Base-by-base conservation (phyloP, 1,284 basidiomycete species). In the Ceratobasidium theobromae region DNA sequence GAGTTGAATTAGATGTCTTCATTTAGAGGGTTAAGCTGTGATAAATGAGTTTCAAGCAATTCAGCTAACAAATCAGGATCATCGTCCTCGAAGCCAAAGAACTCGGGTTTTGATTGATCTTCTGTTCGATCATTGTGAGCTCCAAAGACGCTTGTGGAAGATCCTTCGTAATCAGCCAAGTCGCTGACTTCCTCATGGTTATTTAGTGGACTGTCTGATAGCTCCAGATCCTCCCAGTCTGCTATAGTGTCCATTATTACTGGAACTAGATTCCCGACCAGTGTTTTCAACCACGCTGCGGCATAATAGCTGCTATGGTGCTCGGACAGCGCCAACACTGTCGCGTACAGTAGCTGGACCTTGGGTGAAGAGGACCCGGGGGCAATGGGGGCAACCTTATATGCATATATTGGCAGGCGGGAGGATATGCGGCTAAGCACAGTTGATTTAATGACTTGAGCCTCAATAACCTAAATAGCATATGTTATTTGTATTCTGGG, bases 361-460 rank as follows among this genome's bases (percentile, higher is more conserved):
- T 32, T 48, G 9, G 45, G 57, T 28, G 33, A 32, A 23, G 45
- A 11, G 3, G 30, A 21, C 45, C 49, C n/a, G 3, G 57, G 18
- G 33, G 3, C 27, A 5, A 8, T 32, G 18, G 32, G 18, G 8
- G 45, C 27, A 3, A 60, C n/a, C 32, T 60, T 60, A 32, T 60
- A 45, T 45, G 57, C 57, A 60, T 60, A 60, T 45, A 60, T 35
- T 4, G 57, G 57, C 25, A 60, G 49, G 9, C 57, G 57, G 32
- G 28, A 16, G 4, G 57, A 43, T 25, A 60, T 38, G 2, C 57
- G 45, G 14, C 41, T 30, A 5, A 60, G 45, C 32, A 60, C 46
- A 8, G 45, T 12, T 14, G 43, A 16, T 8, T 45, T 49, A 4
- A 45, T 33, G 45, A 60, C 25, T 60, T 60, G 57, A 5, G 33